phyloP scores from a whole-genome alignment of 1,139 yeast genomes.

The Magnusiomyces clavatus region DNA sequence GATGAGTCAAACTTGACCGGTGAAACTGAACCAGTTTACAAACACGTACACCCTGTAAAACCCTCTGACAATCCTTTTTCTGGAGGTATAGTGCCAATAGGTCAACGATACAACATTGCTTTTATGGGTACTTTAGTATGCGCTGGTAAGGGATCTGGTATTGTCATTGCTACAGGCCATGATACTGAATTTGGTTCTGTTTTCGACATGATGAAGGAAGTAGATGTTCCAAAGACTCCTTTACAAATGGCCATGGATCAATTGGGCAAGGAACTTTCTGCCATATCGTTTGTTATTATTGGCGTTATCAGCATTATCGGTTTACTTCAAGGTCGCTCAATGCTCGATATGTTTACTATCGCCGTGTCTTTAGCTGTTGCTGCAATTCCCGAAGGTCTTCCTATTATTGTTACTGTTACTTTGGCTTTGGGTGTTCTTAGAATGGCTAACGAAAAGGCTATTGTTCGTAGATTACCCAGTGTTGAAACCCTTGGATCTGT shows the following conservation, averaged over 20 bases:
- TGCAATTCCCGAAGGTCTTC: slow-evolving; percentile 96
- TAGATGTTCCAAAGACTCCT: slow-evolving; percentile 95
- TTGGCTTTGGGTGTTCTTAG: slow-evolving; percentile 89
- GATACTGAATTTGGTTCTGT: slow-evolving; percentile 86
- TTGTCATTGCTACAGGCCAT: slow-evolving; percentile 84
- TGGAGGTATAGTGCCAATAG: slow-evolving; percentile 39
- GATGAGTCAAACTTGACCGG: slow-evolving; percentile 95
- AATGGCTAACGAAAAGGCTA: slow-evolving; percentile 91
- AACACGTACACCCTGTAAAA: slow-evolving; percentile 38
- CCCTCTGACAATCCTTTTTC: slow-evolving; percentile 8
- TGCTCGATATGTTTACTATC: slow-evolving; percentile 96
- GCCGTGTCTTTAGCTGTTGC: slow-evolving; percentile 96
- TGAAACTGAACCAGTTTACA: slow-evolving; percentile 79
- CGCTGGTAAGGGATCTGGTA: slow-evolving; percentile 87
- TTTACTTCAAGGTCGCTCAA: slow-evolving; percentile 77
- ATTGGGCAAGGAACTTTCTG: slow-evolving; percentile 79
- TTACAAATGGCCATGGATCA: slow-evolving; percentile 91
- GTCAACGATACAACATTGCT: slow-evolving; percentile 69
- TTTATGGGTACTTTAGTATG: slow-evolving; percentile 95
- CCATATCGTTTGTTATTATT: slow-evolving; percentile 75
- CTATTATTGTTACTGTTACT: slow-evolving; percentile 93
- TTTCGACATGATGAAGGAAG: slow-evolving; percentile 87
- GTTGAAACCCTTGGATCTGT: slow-evolving; percentile 96
- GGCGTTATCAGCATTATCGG: slow-evolving; percentile 85
- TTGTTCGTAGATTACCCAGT: slow-evolving; percentile 85